phyloP scores from a whole-genome alignment of 1,284 basidiomycete genomes.

The Xanthoconium separans region DNA sequence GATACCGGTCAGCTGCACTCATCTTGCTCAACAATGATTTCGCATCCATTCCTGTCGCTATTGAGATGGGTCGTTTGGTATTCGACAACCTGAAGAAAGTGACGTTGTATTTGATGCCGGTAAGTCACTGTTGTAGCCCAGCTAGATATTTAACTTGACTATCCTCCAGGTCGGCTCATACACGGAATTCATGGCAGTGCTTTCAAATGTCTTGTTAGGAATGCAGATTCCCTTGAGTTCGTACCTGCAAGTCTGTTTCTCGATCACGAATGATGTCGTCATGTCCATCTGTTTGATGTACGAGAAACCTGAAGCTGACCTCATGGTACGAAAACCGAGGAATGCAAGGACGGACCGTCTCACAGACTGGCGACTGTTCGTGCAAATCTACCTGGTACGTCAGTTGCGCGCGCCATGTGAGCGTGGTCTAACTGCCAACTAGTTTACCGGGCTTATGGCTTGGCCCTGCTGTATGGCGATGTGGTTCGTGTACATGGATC shows the following conservation, averaged over 20 bases:
- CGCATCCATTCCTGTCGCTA: slow-evolving; percentile 39
- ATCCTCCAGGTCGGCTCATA: slow-evolving; percentile 33
- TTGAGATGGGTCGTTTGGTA: slow-evolving; percentile 50
- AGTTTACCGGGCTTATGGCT: slow-evolving; percentile 47
- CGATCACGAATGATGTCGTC: slow-evolving; percentile 39
- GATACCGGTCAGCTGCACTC: slow-evolving; percentile 23
- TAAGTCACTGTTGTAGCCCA: slow-evolving; percentile 31
- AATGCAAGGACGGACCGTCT: slow-evolving; percentile 57
- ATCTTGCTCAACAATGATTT: slow-evolving; percentile 37
- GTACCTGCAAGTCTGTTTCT: slow-evolving; percentile 44
- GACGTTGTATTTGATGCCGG: slow-evolving; percentile 41
- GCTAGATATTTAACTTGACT: background rate
- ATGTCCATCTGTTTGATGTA: slow-evolving; percentile 41
- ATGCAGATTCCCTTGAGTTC: slow-evolving; percentile 44
- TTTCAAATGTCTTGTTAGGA: slow-evolving; percentile 37
- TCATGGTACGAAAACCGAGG: slow-evolving; percentile 62
- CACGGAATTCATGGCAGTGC: slow-evolving; percentile 38
- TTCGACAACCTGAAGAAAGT: slow-evolving; percentile 59
- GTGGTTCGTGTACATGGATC: slow-evolving; percentile 40
- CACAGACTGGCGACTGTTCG: slow-evolving; percentile 36
- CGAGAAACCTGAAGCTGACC: slow-evolving; percentile 41
- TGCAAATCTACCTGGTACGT: slow-evolving; percentile 34
- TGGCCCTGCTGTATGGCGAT: slow-evolving; percentile 45
- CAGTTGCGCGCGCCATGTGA: background rate
- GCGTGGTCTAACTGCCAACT: background rate